Conservation (phyloP, 2,329 filamentous ascomycete genomes). For the Emergomyces orientalis region DNA sequence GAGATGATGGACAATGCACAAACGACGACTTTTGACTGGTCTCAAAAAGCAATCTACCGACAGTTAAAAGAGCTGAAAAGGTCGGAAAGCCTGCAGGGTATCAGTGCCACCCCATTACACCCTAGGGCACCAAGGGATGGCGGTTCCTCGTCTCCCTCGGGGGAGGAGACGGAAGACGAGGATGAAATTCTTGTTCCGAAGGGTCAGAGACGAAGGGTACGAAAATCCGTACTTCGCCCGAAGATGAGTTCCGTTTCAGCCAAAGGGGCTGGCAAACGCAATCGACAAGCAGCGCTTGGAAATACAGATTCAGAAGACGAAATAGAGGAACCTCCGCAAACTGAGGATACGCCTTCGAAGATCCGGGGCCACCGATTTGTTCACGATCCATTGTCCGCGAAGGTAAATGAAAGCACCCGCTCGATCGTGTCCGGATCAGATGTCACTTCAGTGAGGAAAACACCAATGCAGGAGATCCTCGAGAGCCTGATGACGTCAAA, state of each 20-base stretch:
- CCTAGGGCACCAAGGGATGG: slow-evolving; percentile 21
- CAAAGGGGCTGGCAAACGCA: slow-evolving; percentile 33
- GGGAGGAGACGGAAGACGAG: slow-evolving; percentile 13
- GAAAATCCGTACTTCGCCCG: slow-evolving; percentile 39
- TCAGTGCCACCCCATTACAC: slow-evolving; percentile 29
- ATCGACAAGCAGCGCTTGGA: slow-evolving; percentile 23
- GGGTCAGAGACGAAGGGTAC: slow-evolving; percentile 24
- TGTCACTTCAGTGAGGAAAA: slow-evolving; percentile 20
- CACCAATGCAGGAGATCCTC: slow-evolving; percentile 21
- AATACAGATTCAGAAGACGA: slow-evolving; percentile 24
- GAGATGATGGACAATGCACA: slow-evolving; percentile 32
- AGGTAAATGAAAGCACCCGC: slow-evolving; percentile 23
- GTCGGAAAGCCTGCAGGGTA: slow-evolving; percentile 20
- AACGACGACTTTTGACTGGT: slow-evolving; percentile 30
- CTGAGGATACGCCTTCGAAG: slow-evolving; percentile 29
- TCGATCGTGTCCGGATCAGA: slow-evolving; percentile 25
- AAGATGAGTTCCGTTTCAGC: slow-evolving; percentile 32
- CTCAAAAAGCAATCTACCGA: slow-evolving; percentile 34
- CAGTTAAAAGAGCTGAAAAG: slow-evolving; percentile 31
- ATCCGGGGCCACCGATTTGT: slow-evolving; percentile 27
- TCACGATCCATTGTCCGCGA: slow-evolving; percentile 26
- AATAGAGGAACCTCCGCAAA: slow-evolving; percentile 23
- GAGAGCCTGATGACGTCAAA: slow-evolving; percentile 15
- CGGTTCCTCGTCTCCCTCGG: slow-evolving; percentile 21
- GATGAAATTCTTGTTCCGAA: slow-evolving; percentile 16